Conservation (phyloP, 1,139 yeast genomes). For the Kluyveromyces marxianus region DNA sequence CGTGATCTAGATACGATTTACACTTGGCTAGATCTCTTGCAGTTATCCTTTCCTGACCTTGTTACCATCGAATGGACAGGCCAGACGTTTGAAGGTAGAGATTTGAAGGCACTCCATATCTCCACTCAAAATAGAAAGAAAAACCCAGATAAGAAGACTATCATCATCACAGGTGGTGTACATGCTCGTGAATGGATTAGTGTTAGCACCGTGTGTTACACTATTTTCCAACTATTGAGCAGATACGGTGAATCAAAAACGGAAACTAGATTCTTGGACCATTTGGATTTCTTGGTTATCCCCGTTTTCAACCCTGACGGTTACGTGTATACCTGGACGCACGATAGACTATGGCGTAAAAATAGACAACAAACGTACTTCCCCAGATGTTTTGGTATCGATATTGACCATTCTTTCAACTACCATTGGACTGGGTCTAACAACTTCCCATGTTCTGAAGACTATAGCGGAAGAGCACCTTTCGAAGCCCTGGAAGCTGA, state of each 20-base stretch:
- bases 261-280: slow-evolving; percentile 36
- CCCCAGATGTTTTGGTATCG: slow-evolving; percentile 71
- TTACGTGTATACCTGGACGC: slow-evolving; percentile 71
- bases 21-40: slow-evolving; percentile 60
- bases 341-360: slow-evolving; percentile 82
- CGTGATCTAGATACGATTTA: slow-evolving; percentile 62
- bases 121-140: slow-evolving; percentile 37
- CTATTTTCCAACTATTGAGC: slow-evolving; percentile 48
- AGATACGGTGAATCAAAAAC: slow-evolving; percentile 39
- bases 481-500: slow-evolving; percentile 71
- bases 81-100: slow-evolving; percentile 64
- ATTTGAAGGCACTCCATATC: slow-evolving; percentile 58
- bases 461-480: slow-evolving; percentile 69
- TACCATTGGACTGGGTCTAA: slow-evolving; percentile 61
- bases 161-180: slow-evolving; percentile 74
- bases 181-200: slow-evolving; percentile 93
- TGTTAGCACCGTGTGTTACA: slow-evolving; percentile 59
- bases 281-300: slow-evolving; percentile 63
- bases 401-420: slow-evolving; percentile 78
- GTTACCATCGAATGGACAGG: slow-evolving; percentile 62
- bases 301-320: slow-evolving; percentile 93
- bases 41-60: slow-evolving; percentile 50
- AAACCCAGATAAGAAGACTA: slow-evolving; percentile 53
- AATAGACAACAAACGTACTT: slow-evolving; percentile 70
- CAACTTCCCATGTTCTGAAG: slow-evolving; percentile 72